Base-by-base conservation (phyloP, 176 grass and related monocot genomes). In the Phyllostachys edulis region DNA sequence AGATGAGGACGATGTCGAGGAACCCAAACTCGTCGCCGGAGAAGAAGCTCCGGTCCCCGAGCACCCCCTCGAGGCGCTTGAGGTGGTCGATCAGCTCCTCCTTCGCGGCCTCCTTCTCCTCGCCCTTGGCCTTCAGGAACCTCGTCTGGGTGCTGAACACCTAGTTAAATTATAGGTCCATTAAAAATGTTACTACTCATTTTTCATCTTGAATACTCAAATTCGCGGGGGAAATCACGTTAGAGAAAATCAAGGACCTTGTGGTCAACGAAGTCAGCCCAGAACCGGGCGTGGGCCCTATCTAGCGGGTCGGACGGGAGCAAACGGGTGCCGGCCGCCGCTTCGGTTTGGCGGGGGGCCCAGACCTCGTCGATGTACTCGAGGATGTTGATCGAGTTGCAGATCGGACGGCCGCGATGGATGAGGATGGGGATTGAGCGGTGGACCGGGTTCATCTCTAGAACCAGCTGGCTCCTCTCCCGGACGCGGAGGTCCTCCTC, bases 311-410 rank as follows among this genome's bases (percentile, higher is more conserved):
- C 78, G 1, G 0, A 10, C 1, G 88, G 63, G 52, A 90, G 67
- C 47, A 90, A 34, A 26, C 50, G 20, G 68, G 44, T n/a, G 0
- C 47, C 34, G 16, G 15, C 16, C 1, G 15, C 16, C 1, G 5
- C 6, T 52, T 6, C 50, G 52, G 18, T 20, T 7, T 4, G 52
- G 52, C 18, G 52, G 0, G 0, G 2, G 1, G 42, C 57, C 73
- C 79, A 86, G 3, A 65, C 44, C 42, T 83, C 76, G 32, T 89
- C 69, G 13, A 85, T 16, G 49, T 85, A 89, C 82, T 89, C 62
- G 39, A 85, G 37, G 20, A 81, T 89, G 61, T 80, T 89, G 0
- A 76, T 0, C 4, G 77, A 86, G 34, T 39, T 29, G 27, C 81
- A 74, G 49, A 86, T 68, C 0, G 62, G 88, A 7, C 37, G 20